These are phyloP conservation scores for Hypoxylon perforatum DNA, from an alignment of 495 filamentous ascomycete species.

Conservation along the genomic window DNA sequence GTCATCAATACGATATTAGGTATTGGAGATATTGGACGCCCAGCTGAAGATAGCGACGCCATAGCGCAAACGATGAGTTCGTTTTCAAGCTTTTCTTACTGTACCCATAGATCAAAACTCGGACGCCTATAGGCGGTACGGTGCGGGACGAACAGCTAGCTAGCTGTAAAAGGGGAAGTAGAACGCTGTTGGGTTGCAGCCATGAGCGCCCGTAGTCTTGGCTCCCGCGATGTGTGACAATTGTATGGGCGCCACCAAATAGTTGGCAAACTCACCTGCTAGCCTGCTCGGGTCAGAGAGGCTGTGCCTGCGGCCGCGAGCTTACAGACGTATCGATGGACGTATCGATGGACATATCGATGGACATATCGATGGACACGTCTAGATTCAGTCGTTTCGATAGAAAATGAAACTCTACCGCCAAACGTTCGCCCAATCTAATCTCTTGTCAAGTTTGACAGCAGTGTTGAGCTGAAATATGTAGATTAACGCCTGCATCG, in stretches of 20 bases:
- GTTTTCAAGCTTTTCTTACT: neutral
- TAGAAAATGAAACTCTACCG: neutral
- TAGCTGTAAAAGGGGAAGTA: neutral
- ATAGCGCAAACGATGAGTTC: neutral
- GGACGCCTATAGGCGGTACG: neutral
- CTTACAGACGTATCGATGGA: slow-evolving; percentile 2
- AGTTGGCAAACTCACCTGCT: slow-evolving; percentile 17
- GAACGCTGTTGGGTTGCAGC: slow-evolving; percentile 19
- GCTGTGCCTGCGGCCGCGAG: slow-evolving; percentile 2
- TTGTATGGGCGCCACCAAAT: slow-evolving; percentile 27
- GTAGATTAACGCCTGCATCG: no score
- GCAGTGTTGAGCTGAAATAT: no score
- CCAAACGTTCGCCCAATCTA: slow-evolving; percentile 1
- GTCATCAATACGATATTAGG: slow-evolving; percentile 9
- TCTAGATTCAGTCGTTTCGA: slow-evolving; percentile 9
- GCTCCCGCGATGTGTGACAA: slow-evolving; percentile 12
- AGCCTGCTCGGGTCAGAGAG: no score
- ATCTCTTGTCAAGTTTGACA: no score
- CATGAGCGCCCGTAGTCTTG: slow-evolving; percentile 14
- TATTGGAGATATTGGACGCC: slow-evolving; percentile 20
- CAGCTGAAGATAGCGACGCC: slow-evolving; percentile 21
- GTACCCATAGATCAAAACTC: neutral
- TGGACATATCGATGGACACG: slow-evolving; percentile 13
- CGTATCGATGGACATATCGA: slow-evolving; percentile 10
- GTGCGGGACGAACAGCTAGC: neutral